These are phyloP conservation scores for Xerocomus spinulosus DNA, from an alignment of 768 basidiomycete genomes.

Conservation along the genomic window DNA sequence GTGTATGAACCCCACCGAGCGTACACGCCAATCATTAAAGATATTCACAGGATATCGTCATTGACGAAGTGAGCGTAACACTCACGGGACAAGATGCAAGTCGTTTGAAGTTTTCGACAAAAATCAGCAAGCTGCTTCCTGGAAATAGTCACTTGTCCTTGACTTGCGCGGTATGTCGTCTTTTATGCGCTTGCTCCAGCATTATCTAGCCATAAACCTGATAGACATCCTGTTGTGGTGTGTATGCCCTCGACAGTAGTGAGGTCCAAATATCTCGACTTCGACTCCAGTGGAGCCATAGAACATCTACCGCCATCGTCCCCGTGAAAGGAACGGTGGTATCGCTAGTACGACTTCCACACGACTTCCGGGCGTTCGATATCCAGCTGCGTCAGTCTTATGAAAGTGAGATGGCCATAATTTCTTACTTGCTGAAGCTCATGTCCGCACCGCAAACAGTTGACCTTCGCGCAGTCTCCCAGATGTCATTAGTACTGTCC, in stretches of 20 bases:
- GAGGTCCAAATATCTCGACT: slow-evolving; percentile 64
- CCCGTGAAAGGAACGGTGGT: slow-evolving; percentile 29
- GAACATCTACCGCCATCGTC: slow-evolving; percentile 22
- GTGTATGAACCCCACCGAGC: slow-evolving; percentile 48
- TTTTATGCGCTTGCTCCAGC: not conserved
- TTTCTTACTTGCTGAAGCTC: slow-evolving; percentile 14
- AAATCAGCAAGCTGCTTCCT: slow-evolving; percentile 41
- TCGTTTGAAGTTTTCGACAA: slow-evolving; percentile 50
- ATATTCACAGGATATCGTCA: slow-evolving; percentile 47
- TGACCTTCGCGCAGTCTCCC: slow-evolving; percentile 56
- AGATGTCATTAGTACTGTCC: slow-evolving; percentile 51
- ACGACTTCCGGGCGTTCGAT: slow-evolving; percentile 58
- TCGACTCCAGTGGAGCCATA: slow-evolving; percentile 60
- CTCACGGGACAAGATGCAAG: slow-evolving; percentile 61
- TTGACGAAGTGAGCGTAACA: slow-evolving; percentile 59
- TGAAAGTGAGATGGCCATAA: slow-evolving; percentile 17
- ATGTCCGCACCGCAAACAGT: slow-evolving; percentile 38
- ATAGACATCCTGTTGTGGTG: slow-evolving; percentile 63
- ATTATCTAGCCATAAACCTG: not conserved
- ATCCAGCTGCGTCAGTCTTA: slow-evolving; percentile 58
- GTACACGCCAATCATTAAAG: slow-evolving; percentile 6
- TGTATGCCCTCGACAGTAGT: slow-evolving; percentile 61
- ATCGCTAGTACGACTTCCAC: slow-evolving; percentile 56
- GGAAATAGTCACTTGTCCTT: slow-evolving; percentile 58
- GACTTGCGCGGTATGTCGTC: slow-evolving; percentile 64